A percentile compares a stretch with the other conserved stretches of the same genome.
Evolutionary conservation across 441 rosid species (phyloP).

Genomic region (Biscutella laevigata): DNA sequence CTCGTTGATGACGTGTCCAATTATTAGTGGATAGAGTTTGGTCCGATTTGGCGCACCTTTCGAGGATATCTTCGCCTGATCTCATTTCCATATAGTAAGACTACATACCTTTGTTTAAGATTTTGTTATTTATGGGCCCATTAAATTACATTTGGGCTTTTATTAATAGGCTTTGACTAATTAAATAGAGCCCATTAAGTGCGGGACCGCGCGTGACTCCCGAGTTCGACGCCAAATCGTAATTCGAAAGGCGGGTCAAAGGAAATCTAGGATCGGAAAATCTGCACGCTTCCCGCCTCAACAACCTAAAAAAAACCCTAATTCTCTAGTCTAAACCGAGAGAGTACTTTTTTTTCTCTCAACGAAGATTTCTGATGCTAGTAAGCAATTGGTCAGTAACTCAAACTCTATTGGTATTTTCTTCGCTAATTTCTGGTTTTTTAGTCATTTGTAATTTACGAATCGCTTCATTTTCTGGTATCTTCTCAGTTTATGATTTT

Average conservation of each 20-base stretch:
- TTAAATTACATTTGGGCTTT: neutral
- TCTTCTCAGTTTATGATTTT: neutral
- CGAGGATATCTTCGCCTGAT: too few relatives aligned
- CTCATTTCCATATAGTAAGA: too few relatives aligned
- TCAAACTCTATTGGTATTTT: neutral
- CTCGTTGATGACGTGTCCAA: conserved; percentile 20
- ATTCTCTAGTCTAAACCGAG: neutral
- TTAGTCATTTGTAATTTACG: neutral
- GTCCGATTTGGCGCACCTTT: conserved; percentile 40
- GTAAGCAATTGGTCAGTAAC: conserved; percentile 14
- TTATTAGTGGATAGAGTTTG: conserved; percentile 17
- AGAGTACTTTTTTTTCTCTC: neutral
- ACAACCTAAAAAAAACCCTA: conserved; percentile 12
- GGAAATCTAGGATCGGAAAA: conserved; percentile 17
- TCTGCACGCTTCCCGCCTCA: conserved; percentile 45
- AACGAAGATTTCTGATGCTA: conserved; percentile 15
- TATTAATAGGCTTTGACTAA: too few relatives aligned
- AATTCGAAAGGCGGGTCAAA: conserved; percentile 36
- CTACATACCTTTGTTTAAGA: too few relatives aligned
- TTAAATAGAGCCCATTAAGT: conserved; percentile 4
- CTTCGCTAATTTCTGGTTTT: conserved; percentile 13
- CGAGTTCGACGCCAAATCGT: conserved; percentile 20
- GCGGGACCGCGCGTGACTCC: conserved; percentile 19
- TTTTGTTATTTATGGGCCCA: too few relatives aligned
- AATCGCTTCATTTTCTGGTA: conserved; percentile 13